These are phyloP conservation scores for Pleurotus ostreatus DNA, from an alignment of 768 basidiomycete genomes.

Conservation along the genomic window DNA sequence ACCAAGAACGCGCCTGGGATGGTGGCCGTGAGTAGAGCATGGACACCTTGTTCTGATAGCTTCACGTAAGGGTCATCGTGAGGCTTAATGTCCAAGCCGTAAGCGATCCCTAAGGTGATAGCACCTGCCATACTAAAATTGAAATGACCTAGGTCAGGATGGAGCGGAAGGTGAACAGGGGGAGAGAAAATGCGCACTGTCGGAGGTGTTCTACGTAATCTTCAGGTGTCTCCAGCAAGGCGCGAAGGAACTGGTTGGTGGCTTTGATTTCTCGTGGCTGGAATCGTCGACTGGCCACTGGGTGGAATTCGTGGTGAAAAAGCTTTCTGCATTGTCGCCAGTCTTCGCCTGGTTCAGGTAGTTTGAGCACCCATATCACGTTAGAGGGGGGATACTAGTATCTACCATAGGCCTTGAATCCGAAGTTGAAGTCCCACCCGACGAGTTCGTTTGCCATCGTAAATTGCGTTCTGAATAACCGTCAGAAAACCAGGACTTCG, in stretches of 20 bases:
- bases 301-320: slow-evolving; percentile 18
- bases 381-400: not conserved
- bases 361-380: not conserved
- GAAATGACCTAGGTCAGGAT: not conserved
- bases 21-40: slow-evolving; percentile 23
- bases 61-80: slow-evolving; percentile 14
- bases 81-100: slow-evolving; percentile 4
- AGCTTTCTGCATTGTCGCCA: slow-evolving; percentile 18
- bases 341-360: slow-evolving; percentile 6
- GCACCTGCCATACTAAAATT: not conserved
- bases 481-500: not conserved
- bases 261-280: slow-evolving; percentile 15
- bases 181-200: slow-evolving; percentile 12
- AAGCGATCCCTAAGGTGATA: slow-evolving; percentile 1
- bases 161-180: not conserved
- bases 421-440: slow-evolving; percentile 7
- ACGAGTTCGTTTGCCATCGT: slow-evolving; percentile 15
- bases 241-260: slow-evolving; percentile 14
- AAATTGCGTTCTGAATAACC: slow-evolving; percentile 5
- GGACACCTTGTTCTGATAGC: slow-evolving; percentile 27
- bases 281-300: slow-evolving; percentile 11
- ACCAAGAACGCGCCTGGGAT: slow-evolving; percentile 31
- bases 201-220: slow-evolving; percentile 15
- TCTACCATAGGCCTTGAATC: slow-evolving; percentile 14
- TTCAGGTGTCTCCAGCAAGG: slow-evolving; percentile 12